Conservation (phyloP, 768 basidiomycete species). For the Agaricus subrufescens region DNA sequence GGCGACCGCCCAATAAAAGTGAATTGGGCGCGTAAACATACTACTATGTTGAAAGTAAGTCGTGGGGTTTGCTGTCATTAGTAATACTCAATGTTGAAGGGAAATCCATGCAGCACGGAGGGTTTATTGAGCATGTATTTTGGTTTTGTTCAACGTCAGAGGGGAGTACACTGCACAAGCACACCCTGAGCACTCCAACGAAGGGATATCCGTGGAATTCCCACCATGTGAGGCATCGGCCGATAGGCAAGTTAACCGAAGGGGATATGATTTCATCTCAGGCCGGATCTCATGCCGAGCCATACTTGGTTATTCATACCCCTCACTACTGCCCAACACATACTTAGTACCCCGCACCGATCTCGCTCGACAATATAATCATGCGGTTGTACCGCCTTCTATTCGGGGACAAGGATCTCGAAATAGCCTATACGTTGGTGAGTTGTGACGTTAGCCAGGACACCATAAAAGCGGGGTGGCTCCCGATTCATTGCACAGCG, state of each 20-base stretch:
- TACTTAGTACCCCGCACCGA: constrained; percentile 8
- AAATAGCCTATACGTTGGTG: constrained; percentile 21
- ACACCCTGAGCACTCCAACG: background rate
- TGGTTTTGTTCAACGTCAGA: background rate
- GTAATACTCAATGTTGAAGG: no score
- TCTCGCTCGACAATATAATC: constrained; percentile 13
- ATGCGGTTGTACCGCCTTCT: constrained; percentile 17
- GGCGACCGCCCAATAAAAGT: no score
- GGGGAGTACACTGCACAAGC: background rate
- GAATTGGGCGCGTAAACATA: no score
- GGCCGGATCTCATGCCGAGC: constrained; percentile 7
- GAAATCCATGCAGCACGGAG: no score
- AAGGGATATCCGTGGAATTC: background rate
- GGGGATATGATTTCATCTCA: constrained; percentile 1
- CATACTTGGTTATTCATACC: background rate
- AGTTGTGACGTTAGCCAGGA: constrained; percentile 18
- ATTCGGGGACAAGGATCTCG: constrained; percentile 14
- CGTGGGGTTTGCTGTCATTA: no score
- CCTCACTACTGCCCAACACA: background rate
- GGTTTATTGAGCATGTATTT: no score
- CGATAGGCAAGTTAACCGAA: background rate
- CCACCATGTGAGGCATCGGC: constrained; percentile 8
- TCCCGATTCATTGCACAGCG: background rate
- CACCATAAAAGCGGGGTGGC: constrained; percentile 2
- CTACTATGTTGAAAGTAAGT: no score